Base-by-base conservation (phyloP, 2,329 filamentous ascomycete genomes). In the Metarhizium rileyi region DNA sequence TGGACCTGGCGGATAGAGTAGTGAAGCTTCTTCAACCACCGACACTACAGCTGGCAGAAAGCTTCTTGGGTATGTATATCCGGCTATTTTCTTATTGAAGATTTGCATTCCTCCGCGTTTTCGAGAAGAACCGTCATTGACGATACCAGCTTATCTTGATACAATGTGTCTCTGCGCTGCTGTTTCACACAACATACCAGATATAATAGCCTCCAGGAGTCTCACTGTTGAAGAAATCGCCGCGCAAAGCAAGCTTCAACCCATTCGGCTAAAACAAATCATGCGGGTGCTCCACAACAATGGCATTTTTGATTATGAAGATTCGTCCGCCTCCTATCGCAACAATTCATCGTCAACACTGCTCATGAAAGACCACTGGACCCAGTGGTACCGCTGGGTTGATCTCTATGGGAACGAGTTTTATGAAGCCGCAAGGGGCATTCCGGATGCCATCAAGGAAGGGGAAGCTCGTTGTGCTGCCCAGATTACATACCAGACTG, bases 321-420 rank as follows among this genome's bases (percentile, higher is more conserved):
- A 18, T 5, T 14, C 4, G 2, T 27, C n/a, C 16, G 23, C 5
- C 12, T 5, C 16, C 23, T 28, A 27, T 8, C 6, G 10, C 22
- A 44, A 44, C n/a, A 44, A 44, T 18, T n/a, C 9, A n/a, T 28
- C 9, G 8, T 72, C 70, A 0, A 44, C 46, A 1, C 57, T 72
- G 4, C 59, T 73, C 2, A 48, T 43, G 0, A 52, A 53, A 2
- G 57, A 65, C 46, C 69, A 74, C 53, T 72, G 69, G 69, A 71
- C 67, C 0, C 66, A 70, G 53, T 73, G 70, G 70, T 64, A 58
- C 20, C 64, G 64, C 51, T 73, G 70, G 71, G 68, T 69, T 2
- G 57, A 63, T 2, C 60, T 73, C 2, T 72, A 72, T 51, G 69
- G 66, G 5, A 68, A 66, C 50, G 56, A 70, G 46, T 72, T 71